phyloP scores from a whole-genome alignment of 768 basidiomycete genomes.

The Chalciporus piperatus region DNA sequence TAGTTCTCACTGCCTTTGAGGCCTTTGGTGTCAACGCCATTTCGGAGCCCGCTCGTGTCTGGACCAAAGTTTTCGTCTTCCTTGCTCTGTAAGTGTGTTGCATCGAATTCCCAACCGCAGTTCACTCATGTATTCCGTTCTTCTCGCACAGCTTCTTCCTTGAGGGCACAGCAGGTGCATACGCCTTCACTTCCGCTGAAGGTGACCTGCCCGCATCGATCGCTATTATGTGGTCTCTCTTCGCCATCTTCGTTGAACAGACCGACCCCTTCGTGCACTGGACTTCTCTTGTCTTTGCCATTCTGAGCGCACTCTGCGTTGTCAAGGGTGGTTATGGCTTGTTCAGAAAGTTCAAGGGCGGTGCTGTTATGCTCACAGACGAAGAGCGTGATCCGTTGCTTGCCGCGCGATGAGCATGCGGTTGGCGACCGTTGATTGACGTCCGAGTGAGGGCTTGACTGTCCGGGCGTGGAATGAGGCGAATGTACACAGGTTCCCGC shows the following conservation, averaged over 20 bases:
- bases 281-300: conserved; percentile 80
- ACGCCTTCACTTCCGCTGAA: conserved; percentile 86
- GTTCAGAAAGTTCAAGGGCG: conserved; percentile 41
- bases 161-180: conserved; percentile 87
- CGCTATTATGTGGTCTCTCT: conserved; percentile 91
- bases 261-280: conserved; percentile 78
- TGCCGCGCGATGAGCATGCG: conserved; percentile 27
- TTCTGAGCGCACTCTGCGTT: conserved; percentile 83
- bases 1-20: conserved; percentile 79
- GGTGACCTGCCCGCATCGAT: conserved; percentile 92
- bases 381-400: conserved; percentile 89
- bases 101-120: background rate
- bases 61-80: conserved; percentile 96
- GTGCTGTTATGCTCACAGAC: conserved; percentile 67
- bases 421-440: background rate
- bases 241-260: conserved; percentile 86
- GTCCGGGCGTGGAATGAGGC: background rate
- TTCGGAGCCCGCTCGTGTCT: conserved; percentile 65
- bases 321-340: conserved; percentile 68
- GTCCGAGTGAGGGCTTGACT: background rate
- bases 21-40: conserved; percentile 83
- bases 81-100: conserved; percentile 64
- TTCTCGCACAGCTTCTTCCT: conserved; percentile 70
- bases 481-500: background rate
- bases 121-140: conserved; percentile 6